Evolutionary conservation across 805 yeast species (phyloP).

Genomic region (Metschnikowia cubensis): DNA sequence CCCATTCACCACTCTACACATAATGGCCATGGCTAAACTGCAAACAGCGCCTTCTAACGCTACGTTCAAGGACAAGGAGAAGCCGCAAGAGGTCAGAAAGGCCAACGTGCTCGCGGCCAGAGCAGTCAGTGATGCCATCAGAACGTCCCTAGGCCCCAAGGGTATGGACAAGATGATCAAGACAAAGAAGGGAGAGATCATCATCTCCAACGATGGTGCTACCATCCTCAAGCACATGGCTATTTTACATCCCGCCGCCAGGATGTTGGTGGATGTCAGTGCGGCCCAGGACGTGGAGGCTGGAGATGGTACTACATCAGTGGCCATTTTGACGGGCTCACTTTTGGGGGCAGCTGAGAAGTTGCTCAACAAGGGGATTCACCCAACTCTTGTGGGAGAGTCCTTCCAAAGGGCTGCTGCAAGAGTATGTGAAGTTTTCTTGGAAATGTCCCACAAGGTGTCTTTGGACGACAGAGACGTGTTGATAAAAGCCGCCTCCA

Average conservation of each 20-base stretch:
- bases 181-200: conserved; percentile 86
- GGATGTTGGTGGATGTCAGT: conserved; percentile 92
- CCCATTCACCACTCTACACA: neutral
- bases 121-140: conserved; percentile 92
- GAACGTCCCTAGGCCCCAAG: conserved; percentile 95
- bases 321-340: conserved; percentile 93
- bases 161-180: conserved; percentile 99
- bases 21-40: conserved; percentile 18
- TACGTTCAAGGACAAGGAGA: conserved; percentile 87
- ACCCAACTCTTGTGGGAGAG: conserved; percentile 93
- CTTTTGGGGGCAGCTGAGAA: conserved; percentile 92
- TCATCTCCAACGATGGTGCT: conserved; percentile 97
- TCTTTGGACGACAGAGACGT: conserved; percentile 78
- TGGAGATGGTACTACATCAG: conserved; percentile 99
- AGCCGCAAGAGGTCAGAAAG: conserved; percentile 91
- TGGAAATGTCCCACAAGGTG: conserved; percentile 81
- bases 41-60: conserved; percentile 60
- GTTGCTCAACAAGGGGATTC: conserved; percentile 83
- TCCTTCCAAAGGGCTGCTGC: conserved; percentile 85
- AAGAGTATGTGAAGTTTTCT: conserved; percentile 74
- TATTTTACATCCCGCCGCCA: conserved; percentile 96
- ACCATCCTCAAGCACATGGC: conserved; percentile 97
- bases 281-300: conserved; percentile 99
- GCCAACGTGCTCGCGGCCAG: conserved; percentile 88
- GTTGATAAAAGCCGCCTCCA: conserved; percentile 85